Percentiles rank a stretch among this genome's conserved stretches.
phyloP scores from a whole-genome alignment of 2,329 filamentous ascomycete species.

The Nemania sp. region DNA sequence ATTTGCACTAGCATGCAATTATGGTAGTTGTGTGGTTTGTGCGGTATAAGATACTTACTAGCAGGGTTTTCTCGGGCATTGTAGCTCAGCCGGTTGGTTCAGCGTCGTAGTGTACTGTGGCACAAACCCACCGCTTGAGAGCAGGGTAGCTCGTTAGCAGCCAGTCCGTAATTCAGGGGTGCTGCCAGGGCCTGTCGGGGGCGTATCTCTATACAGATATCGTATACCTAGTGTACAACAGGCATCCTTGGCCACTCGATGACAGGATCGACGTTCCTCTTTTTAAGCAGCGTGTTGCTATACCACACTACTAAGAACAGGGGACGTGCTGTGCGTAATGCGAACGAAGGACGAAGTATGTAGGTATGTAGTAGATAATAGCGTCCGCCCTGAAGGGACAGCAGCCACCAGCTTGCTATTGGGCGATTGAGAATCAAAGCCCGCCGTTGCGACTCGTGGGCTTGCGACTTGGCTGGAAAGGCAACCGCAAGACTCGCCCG shows the following conservation, averaged over 20 bases:
- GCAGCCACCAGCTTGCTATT: not conserved
- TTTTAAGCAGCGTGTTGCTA: not conserved
- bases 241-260: slow-evolving; percentile 16
- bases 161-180: slow-evolving; percentile 33
- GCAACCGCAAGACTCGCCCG: not conserved
- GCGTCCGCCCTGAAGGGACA: not conserved
- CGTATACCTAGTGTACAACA: slow-evolving; percentile 17
- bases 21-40: no score
- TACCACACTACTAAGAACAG: no score
- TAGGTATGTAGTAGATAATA: no score
- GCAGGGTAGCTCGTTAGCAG: slow-evolving; percentile 34
- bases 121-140: no score
- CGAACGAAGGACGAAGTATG: no score
- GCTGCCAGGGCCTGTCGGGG: slow-evolving; percentile 12
- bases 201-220: slow-evolving; percentile 27
- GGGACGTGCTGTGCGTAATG: no score
- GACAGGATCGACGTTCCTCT: slow-evolving; percentile 15
- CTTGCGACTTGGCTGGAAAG: not conserved
- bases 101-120: slow-evolving; percentile 33
- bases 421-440: not conserved
- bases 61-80: slow-evolving; percentile 23
- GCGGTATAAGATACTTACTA: no score
- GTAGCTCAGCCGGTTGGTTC: slow-evolving; percentile 25
- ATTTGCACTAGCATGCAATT: no score
- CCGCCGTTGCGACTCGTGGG: not conserved